Evolutionary conservation across 257 asterid genomes (phyloP).

Genomic region (Pogostemon cablin): DNA sequence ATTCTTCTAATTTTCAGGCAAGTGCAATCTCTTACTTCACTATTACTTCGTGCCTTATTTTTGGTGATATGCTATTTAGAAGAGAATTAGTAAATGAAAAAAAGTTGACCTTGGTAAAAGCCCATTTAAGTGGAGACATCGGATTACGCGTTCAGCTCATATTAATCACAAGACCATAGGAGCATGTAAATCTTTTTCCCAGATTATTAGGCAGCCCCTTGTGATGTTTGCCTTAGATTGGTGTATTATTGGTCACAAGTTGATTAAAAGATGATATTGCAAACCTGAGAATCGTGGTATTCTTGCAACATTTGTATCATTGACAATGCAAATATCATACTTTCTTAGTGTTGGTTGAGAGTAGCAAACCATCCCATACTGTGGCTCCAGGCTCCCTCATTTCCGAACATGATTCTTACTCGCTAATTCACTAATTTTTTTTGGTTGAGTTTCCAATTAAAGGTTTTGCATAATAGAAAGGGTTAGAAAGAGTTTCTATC

Average conservation of each 20-base stretch:
- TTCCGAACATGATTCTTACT: not conserved
- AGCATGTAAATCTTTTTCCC: not conserved
- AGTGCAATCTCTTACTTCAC: constrained; percentile 32
- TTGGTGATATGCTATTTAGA: constrained; percentile 9
- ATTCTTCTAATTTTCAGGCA: constrained; percentile 77
- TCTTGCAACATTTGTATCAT: not conserved
- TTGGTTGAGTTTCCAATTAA: not conserved
- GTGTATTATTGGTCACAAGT: not conserved
- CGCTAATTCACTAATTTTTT: not conserved
- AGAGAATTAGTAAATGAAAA: not conserved
- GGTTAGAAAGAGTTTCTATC: no score
- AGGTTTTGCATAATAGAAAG: not conserved
- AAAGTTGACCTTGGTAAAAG: not conserved
- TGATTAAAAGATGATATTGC: not conserved
- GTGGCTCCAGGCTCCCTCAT: not conserved
- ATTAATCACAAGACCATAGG: not conserved
- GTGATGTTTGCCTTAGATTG: not conserved
- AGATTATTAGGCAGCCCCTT: not conserved
- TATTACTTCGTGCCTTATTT: constrained; percentile 9
- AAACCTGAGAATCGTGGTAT: not conserved
- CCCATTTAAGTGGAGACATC: not conserved
- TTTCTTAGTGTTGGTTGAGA: not conserved
- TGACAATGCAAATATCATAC: not conserved
- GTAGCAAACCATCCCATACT: not conserved
- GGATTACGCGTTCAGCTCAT: not conserved